Conservation (phyloP, 768 basidiomycete genomes). For the Suillus cothurnatus region DNA sequence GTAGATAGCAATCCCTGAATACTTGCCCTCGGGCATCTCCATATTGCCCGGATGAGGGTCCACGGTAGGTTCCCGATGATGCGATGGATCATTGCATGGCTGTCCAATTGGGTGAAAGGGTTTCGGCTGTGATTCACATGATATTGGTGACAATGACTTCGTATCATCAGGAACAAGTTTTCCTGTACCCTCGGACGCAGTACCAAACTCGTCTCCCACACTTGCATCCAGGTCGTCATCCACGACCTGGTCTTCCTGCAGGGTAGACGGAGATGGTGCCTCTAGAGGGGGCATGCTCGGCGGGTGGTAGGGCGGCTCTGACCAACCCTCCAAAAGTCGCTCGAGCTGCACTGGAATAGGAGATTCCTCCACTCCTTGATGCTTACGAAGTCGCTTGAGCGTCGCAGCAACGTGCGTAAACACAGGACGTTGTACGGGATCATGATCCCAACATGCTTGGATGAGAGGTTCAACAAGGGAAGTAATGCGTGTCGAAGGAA, state of each 20-base stretch:
- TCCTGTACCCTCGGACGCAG: neutral
- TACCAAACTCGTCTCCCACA: neutral
- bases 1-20: slow-evolving; percentile 35
- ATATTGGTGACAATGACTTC: neutral
- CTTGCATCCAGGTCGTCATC: no score
- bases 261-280: slow-evolving; percentile 18
- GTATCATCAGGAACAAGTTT: no score
- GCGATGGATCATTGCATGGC: neutral
- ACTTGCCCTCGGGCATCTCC: slow-evolving; percentile 34
- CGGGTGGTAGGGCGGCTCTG: slow-evolving; percentile 20
- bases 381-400: slow-evolving; percentile 47
- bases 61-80: neutral
- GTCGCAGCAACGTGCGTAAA: slow-evolving; percentile 52
- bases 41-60: slow-evolving; percentile 11
- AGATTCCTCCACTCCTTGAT: slow-evolving; percentile 36
- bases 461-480: slow-evolving; percentile 46
- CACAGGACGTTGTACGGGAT: slow-evolving; percentile 51
- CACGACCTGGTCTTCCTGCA: neutral
- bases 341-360: slow-evolving; percentile 29
- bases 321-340: slow-evolving; percentile 21
- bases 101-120: slow-evolving; percentile 3
- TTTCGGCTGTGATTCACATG: neutral
- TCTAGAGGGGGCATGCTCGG: slow-evolving; percentile 43
- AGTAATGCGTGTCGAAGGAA: slow-evolving; percentile 43
- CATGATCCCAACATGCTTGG: slow-evolving; percentile 55